phyloP scores from a whole-genome alignment of 106 monocot genomes.

The Acanthochlamys bracteata region DNA sequence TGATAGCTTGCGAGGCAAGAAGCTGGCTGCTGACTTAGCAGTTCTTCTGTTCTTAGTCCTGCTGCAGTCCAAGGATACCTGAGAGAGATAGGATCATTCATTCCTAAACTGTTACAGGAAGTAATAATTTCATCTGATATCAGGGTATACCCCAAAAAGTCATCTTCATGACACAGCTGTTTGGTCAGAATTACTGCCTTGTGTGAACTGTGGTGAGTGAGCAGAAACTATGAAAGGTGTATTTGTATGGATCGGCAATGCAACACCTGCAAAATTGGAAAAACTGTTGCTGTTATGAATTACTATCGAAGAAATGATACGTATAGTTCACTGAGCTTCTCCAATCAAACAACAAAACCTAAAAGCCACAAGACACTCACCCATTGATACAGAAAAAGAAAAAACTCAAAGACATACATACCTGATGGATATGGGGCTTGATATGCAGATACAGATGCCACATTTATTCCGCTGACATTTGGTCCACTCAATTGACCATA shows the following conservation, averaged over 20 bases:
- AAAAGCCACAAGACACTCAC: background rate
- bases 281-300: background rate
- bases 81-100: background rate
- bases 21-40: constrained; percentile 48
- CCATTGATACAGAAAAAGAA: background rate
- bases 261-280: constrained; percentile 15
- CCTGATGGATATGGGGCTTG: constrained; percentile 37
- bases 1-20: constrained; percentile 53
- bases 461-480: constrained; percentile 27
- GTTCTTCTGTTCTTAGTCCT: constrained; percentile 65
- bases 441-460: constrained; percentile 26
- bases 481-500: constrained; percentile 34
- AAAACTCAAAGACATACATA: background rate
- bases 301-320: background rate
- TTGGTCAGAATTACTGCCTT: constrained; percentile 50
- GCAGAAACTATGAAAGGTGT: constrained; percentile 39
- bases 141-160: constrained; percentile 22
- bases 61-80: constrained; percentile 75
- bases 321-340: background rate
- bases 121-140: background rate
- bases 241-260: constrained; percentile 22
- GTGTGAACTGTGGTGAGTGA: constrained; percentile 46
- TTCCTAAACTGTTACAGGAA: background rate
- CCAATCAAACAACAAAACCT: background rate
- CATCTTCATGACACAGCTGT: constrained; percentile 16